A percentile compares a stretch with the other conserved stretches of the same genome.
phyloP scores from a whole-genome alignment of 2,329 filamentous ascomycete species.

The Cytospora paraplurivora region DNA sequence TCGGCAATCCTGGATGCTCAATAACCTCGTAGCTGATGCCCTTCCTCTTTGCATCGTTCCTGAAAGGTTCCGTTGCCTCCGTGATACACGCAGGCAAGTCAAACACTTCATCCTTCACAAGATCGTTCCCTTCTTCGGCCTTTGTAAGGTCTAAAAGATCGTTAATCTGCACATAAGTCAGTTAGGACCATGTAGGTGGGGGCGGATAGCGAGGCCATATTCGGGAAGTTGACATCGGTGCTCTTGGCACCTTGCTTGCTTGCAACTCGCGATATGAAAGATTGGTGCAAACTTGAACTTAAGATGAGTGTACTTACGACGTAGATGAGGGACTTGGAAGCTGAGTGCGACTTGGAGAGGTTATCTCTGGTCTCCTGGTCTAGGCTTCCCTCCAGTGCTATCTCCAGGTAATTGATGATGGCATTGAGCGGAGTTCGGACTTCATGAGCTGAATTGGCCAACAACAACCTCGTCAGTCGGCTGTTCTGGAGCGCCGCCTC shows the following conservation, averaged over 20 bases:
- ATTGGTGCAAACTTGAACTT: rapidly evolving
- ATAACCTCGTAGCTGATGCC: conserved; percentile 69
- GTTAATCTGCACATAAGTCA: conserved; percentile 56
- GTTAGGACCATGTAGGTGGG: neutral
- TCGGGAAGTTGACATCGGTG: too few species aligned
- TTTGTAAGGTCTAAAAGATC: conserved; percentile 88
- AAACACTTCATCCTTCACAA: conserved; percentile 81
- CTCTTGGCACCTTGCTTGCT: too few species aligned
- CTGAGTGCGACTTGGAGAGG: conserved; percentile 80
- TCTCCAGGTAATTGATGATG: conserved; percentile 93
- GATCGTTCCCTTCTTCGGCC: conserved; percentile 75
- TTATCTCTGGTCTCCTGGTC: conserved; percentile 86
- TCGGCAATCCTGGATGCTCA: conserved; percentile 69
- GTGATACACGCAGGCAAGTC: conserved; percentile 69
- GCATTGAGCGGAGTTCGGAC: conserved; percentile 89
- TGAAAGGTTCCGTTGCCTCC: conserved; percentile 78
- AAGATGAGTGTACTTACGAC: conserved; percentile 53
- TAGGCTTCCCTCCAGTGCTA: conserved; percentile 78
- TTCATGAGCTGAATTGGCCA: conserved; percentile 90
- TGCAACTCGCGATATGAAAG: too few species aligned
- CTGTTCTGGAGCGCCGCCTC: conserved; percentile 82
- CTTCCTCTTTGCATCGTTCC: conserved; percentile 74
- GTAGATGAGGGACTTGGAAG: conserved; percentile 89
- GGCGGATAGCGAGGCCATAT: too few species aligned
- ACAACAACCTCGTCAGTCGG: conserved; percentile 73